These are phyloP conservation scores for Trifolium pratense DNA, from an alignment of 306 rosid genomes.

Conservation along the genomic window DNA sequence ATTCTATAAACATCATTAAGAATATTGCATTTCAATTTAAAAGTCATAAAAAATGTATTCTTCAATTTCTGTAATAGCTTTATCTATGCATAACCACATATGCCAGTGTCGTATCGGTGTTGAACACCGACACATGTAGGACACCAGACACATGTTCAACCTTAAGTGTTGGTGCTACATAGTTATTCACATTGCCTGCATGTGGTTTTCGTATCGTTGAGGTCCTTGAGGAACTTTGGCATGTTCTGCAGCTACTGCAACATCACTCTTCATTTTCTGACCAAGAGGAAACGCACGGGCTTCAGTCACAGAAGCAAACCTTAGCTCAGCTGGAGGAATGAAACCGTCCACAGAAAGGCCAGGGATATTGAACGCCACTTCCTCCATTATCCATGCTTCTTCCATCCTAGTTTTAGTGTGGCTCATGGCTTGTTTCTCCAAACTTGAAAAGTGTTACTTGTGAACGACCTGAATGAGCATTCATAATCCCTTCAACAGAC, in stretches of 20 bases:
- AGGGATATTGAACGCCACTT: slow-evolving; percentile 93
- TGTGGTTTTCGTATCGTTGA: too few relatives aligned
- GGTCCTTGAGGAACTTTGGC: too few relatives aligned
- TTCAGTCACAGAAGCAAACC: slow-evolving; percentile 87
- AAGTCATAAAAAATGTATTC: too few relatives aligned
- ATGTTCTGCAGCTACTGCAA: slow-evolving; percentile 14
- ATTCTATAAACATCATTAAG: too few relatives aligned
- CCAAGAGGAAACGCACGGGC: slow-evolving; percentile 72
- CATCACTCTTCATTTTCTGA: slow-evolving; percentile 52
- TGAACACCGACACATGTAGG: too few relatives aligned
- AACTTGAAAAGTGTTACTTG: slow-evolving; percentile 96
- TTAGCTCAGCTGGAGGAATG: slow-evolving; percentile 94
- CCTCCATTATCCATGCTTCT: slow-evolving; percentile 98
- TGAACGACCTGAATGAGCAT: slow-evolving; percentile 93
- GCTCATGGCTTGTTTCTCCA: slow-evolving; percentile 98
- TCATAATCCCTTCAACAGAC: slow-evolving; percentile 90
- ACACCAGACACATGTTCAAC: too few relatives aligned
- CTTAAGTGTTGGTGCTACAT: too few relatives aligned
- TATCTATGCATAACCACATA: too few relatives aligned
- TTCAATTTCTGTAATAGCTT: too few relatives aligned
- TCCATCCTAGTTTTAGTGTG: slow-evolving; percentile 98
- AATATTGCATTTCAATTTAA: too few relatives aligned
- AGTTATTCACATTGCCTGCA: too few relatives aligned
- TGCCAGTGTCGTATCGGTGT: too few relatives aligned
- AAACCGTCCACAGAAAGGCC: slow-evolving; percentile 94